Conservation (phyloP, 2,329 filamentous ascomycete genomes). For the Penicillium sp. region DNA sequence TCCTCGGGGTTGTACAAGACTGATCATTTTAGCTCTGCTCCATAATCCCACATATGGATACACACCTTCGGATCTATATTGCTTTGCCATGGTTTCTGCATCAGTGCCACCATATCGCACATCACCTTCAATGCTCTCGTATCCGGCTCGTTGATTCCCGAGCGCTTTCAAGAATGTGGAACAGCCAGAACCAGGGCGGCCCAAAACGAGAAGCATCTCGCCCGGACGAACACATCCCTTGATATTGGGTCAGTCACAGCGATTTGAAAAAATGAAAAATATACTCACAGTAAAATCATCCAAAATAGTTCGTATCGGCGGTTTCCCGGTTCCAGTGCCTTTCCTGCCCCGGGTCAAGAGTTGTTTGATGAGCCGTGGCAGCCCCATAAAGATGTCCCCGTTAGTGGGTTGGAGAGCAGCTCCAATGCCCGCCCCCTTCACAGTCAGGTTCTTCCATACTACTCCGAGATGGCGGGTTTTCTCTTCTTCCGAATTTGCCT, state of each 20-base stretch:
- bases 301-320: conserved; percentile 64
- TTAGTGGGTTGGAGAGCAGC: conserved; percentile 60
- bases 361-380: conserved; percentile 50
- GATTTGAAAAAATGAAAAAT: not conserved
- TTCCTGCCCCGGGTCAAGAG: conserved; percentile 39
- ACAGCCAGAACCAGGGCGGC: conserved; percentile 54
- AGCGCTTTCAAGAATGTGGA: conserved; percentile 84
- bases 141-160: conserved; percentile 64
- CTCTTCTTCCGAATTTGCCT: conserved; percentile 66
- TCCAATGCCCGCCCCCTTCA: conserved; percentile 67
- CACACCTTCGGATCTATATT: conserved; percentile 46
- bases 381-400: conserved; percentile 54
- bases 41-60: not conserved
- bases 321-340: conserved; percentile 31
- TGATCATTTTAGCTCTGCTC: conserved; percentile 30
- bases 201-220: conserved; percentile 44
- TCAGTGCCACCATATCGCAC: conserved; percentile 57
- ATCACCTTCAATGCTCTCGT: conserved; percentile 57
- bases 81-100: conserved; percentile 51
- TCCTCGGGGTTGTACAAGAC: conserved; percentile 76
- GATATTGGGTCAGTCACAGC: not conserved
- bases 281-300: conserved; percentile 55
- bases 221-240: conserved; percentile 43
- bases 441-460: conserved; percentile 67
- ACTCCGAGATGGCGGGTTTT: conserved; percentile 69